Conservation (phyloP, 345 rosid genomes). For the Eucalyptus curtisii region DNA sequence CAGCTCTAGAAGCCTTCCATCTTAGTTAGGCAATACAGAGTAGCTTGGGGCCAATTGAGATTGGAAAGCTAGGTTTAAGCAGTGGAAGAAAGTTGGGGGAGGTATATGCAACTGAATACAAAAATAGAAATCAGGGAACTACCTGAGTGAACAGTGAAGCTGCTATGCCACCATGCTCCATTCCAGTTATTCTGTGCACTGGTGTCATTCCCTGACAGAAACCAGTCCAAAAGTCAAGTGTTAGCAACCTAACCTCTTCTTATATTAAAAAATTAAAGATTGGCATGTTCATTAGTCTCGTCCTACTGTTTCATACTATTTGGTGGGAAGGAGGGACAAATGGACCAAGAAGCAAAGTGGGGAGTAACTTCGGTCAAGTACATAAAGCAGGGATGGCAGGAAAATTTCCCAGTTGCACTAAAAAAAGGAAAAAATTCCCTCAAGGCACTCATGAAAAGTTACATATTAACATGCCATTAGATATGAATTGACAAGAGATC, state of each 20-base stretch:
- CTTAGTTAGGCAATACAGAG: neutral
- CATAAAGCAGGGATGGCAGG: neutral
- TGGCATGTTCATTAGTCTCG: neutral
- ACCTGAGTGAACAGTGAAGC: conserved; percentile 63
- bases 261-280: neutral
- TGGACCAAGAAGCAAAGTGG: neutral
- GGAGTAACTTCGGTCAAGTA: neutral
- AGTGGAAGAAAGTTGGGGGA: neutral
- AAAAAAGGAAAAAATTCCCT: neutral
- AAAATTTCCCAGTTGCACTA: neutral
- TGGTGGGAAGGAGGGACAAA: neutral
- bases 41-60: neutral
- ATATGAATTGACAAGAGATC: neutral
- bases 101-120: neutral
- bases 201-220: conserved; percentile 64
- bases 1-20: neutral
- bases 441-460: neutral
- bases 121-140: neutral
- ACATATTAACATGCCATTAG: neutral
- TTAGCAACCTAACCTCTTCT: neutral
- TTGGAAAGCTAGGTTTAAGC: neutral
- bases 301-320: neutral
- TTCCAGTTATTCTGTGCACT: conserved; percentile 92
- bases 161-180: conserved; percentile 98
- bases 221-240: neutral